Evolutionary conservation across 306 rosid genomes (phyloP), one percentile per base, ranked within the genome.

Genomic region (Cyclanthera cordifolia): DNA sequence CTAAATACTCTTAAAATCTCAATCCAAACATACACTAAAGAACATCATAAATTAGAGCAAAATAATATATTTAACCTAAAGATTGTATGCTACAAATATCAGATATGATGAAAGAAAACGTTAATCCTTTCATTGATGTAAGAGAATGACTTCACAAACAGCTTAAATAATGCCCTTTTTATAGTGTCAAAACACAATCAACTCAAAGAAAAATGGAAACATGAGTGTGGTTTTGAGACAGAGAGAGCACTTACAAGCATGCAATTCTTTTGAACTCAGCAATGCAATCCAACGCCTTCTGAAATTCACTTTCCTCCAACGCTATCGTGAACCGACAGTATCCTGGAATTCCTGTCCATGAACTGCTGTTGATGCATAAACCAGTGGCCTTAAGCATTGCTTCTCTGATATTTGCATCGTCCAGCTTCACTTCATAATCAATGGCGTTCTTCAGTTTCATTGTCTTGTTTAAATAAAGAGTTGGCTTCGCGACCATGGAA

Each of bases 271-370:
- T 82, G 61, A 90, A 84, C 45, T 86, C 84, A 21, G n/a, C 27
- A 75, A 93, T 78, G 83, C 95, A 90, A 73, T 85, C 88, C 78
- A 93, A 77, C n/a, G 96, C 99, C 66, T 75, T 80, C 43, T 76
- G 76, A 72, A 90, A 93, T 59, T 87, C 91, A 61, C 70, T 79
- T 68, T 93, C 96, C 81, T 87, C 95, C 67, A 90, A 73, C 3
- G 96, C 96, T 69, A 86, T 77, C 54, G 88, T 86, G 82, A 93
- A 86, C 47, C 96, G 86, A 70, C 99, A 93, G 78, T 83, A 93
- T 75, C 96, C 91, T 57, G 96, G 96, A 75, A 93, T 86, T 70
- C 95, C 96, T 27, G 99, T 90, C 99, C 96, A 93, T 11, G 79
- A 85, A 80, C 95, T 83, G 68, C 96, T 85, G 54, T 93, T 93